phyloP scores from a whole-genome alignment of 768 basidiomycete species.

The Mycena polygramma region DNA sequence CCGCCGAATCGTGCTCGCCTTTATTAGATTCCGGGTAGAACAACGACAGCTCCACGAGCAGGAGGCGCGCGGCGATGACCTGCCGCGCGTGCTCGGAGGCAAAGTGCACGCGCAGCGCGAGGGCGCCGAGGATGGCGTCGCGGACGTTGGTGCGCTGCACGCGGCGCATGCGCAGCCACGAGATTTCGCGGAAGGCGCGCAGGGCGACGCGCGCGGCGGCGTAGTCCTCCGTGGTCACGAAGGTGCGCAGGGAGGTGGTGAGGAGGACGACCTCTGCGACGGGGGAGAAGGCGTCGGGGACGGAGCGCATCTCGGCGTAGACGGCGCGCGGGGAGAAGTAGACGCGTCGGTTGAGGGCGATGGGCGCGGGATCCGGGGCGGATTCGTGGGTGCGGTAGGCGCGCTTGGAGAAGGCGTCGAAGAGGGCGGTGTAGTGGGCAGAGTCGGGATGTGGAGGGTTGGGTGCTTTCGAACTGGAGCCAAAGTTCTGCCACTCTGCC shows the following conservation, averaged over 20 bases:
- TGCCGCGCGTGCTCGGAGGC: background rate
- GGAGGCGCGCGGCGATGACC: background rate
- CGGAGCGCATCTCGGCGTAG: background rate
- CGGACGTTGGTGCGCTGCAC: background rate
- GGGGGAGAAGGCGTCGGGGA: background rate
- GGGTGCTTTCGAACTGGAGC: too few species aligned
- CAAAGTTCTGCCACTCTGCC: too few species aligned
- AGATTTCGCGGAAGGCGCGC: background rate
- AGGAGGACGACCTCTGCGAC: background rate
- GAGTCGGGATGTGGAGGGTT: background rate
- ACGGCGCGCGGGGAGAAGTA: background rate
- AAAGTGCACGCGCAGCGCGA: background rate
- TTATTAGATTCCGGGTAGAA: background rate
- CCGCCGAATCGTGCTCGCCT: background rate
- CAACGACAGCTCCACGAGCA: background rate
- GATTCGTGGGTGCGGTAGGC: background rate
- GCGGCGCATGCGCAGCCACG: background rate
- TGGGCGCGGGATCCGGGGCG: background rate
- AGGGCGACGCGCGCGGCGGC: conserved; percentile 8
- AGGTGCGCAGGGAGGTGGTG: conserved; percentile 10
- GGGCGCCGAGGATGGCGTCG: background rate
- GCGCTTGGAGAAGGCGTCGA: background rate
- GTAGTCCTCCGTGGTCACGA: conserved; percentile 9
- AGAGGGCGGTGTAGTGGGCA: conserved; percentile 1
- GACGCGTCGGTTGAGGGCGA: background rate